phyloP scores from a whole-genome alignment of 306 rosid species.

The Malus orientalis region DNA sequence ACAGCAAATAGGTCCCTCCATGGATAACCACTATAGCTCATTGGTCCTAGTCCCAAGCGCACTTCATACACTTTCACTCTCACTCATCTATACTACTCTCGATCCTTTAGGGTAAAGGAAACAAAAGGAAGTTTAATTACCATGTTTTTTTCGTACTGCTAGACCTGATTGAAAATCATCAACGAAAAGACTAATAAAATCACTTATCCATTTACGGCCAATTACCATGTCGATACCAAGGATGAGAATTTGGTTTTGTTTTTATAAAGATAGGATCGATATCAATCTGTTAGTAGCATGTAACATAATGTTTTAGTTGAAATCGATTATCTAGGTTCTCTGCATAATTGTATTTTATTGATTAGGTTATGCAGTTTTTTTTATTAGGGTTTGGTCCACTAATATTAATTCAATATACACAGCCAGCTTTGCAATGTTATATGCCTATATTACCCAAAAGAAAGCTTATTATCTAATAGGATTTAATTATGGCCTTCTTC shows the following conservation, averaged over 20 bases:
- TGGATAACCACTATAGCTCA: neutral
- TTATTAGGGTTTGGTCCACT: neutral
- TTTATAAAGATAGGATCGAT: neutral
- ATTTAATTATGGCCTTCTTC: neutral
- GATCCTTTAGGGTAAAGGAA: neutral
- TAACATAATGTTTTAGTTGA: neutral
- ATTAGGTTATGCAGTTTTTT: neutral
- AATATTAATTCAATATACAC: neutral
- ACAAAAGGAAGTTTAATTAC: neutral
- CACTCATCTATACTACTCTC: neutral
- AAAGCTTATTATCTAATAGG: neutral
- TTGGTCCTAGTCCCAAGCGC: constrained; percentile 1
- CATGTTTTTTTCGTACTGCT: neutral
- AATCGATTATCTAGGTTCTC: neutral
- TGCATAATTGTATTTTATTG: neutral
- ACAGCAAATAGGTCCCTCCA: constrained; percentile 20
- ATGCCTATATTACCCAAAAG: neutral
- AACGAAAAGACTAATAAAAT: too few species aligned
- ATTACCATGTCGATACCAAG: neutral
- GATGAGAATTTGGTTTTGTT: neutral
- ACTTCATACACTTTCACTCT: constrained; percentile 12
- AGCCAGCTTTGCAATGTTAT: neutral
- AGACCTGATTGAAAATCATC: too few species aligned
- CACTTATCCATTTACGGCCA: neutral
- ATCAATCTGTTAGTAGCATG: neutral